Conservation (phyloP, 169 alveolate species). For the Theileria orientalis region DNA sequence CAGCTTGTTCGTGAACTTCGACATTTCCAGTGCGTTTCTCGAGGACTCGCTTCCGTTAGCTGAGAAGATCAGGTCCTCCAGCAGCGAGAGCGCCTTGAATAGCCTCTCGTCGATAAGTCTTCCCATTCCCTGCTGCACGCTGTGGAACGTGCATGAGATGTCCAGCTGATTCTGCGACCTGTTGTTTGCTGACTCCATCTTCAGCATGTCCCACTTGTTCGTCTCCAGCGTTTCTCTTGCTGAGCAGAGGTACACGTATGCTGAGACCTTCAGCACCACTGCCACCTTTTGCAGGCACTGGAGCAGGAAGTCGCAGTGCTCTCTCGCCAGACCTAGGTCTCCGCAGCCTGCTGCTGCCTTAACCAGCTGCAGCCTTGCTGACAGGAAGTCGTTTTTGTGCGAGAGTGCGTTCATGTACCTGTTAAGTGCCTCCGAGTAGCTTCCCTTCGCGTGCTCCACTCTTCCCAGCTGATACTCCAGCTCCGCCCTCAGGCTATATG, state of each 20-base stretch:
- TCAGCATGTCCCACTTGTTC: slow-evolving; percentile 23
- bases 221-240: slow-evolving; percentile 55
- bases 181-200: slow-evolving; percentile 13
- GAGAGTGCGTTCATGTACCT: slow-evolving; percentile 25
- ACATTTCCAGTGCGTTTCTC: background rate
- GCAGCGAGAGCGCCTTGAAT: slow-evolving; percentile 37
- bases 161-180: slow-evolving; percentile 41
- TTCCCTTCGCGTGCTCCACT: slow-evolving; percentile 28
- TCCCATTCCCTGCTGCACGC: slow-evolving; percentile 43
- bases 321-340: slow-evolving; percentile 49
- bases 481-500: slow-evolving; percentile 28
- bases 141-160: slow-evolving; percentile 23
- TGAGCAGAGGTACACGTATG: slow-evolving; percentile 36
- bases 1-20: background rate
- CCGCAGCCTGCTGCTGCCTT: slow-evolving; percentile 41
- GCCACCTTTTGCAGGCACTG: slow-evolving; percentile 28
- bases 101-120: slow-evolving; percentile 53
- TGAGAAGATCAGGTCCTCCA: slow-evolving; percentile 37
- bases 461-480: slow-evolving; percentile 52
- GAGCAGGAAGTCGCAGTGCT: slow-evolving; percentile 45
- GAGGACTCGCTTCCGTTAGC: background rate
- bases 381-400: slow-evolving; percentile 29
- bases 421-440: slow-evolving; percentile 15
- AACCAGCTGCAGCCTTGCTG: slow-evolving; percentile 48
- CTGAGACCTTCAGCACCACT: slow-evolving; percentile 23